These are phyloP conservation scores for Phoenix dactylifera DNA, from an alignment of 176 grass and related monocot species.

Conservation along the genomic window DNA sequence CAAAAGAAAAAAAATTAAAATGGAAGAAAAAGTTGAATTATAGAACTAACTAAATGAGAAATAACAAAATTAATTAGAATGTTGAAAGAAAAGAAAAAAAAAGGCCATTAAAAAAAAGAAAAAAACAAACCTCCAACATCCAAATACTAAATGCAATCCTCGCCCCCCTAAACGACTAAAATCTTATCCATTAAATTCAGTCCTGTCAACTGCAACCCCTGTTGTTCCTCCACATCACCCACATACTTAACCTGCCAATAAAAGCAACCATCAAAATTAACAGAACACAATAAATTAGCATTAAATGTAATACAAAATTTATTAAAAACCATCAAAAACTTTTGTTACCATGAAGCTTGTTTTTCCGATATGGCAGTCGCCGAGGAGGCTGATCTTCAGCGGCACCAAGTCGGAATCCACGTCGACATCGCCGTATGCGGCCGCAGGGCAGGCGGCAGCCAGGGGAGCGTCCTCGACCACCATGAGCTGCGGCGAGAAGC, in stretches of 20 bases:
- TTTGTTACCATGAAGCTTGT: conserved; percentile 91
- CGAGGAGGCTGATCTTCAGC: conserved; percentile 90
- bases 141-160: conserved; percentile 81
- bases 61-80: no score
- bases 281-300: no score
- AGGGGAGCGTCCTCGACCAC: not conserved
- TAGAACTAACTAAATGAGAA: no score
- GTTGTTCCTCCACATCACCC: conserved; percentile 62
- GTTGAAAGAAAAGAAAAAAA: no score
- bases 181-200: conserved; percentile 98
- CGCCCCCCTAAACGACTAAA: conserved; percentile 43
- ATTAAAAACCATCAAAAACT: no score
- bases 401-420: conserved; percentile 39
- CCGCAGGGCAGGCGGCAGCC: no score
- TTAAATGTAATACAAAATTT: not conserved
- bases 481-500: not conserved
- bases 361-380: conserved; percentile 84
- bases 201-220: conserved; percentile 74
- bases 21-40: no score
- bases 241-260: conserved; percentile 65
- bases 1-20: no score
- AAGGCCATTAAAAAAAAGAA: no score
- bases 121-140: conserved; percentile 61
- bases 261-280: not conserved
- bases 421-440: not conserved